phyloP scores from a whole-genome alignment of 108 stramenopile species.

The Conticribra weissflogii region DNA sequence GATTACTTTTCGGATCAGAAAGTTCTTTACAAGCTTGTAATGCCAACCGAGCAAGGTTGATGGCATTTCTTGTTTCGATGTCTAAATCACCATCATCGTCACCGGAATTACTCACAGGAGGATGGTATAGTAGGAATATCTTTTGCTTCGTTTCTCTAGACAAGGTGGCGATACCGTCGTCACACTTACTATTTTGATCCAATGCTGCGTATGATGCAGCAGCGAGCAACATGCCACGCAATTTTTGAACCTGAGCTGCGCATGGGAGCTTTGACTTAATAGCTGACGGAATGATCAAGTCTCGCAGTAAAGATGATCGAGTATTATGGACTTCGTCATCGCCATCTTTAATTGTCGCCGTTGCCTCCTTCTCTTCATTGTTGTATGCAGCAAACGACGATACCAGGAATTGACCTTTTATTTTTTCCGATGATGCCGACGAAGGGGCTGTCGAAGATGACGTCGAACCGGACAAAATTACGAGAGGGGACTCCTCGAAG shows the following conservation, averaged over 20 bases:
- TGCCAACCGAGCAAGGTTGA: constrained; percentile 52
- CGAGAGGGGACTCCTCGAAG: constrained; percentile 63
- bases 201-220: constrained; percentile 51
- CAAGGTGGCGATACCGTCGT: no score
- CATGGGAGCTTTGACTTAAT: constrained; percentile 15
- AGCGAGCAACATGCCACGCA: constrained; percentile 71
- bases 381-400: constrained; percentile 4
- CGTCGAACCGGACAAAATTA: constrained; percentile 45
- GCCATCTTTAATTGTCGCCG: background rate
- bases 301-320: no score
- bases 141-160: constrained; percentile 12
- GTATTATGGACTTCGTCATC: constrained; percentile 33
- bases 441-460: background rate
- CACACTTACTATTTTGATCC: no score
- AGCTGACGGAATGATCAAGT: constrained; percentile 20
- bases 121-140: constrained; percentile 66
- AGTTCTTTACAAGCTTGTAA: constrained; percentile 50
- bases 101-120: constrained; percentile 23
- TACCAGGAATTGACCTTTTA: constrained; percentile 19
- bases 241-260: no score
- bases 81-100: constrained; percentile 12
- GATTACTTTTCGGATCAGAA: constrained; percentile 12
- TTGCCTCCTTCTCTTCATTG: constrained; percentile 13
- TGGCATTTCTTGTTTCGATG: constrained; percentile 42
- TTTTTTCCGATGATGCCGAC: constrained; percentile 1